Evolutionary conservation across 2,329 filamentous ascomycete species (phyloP), one percentile per base, ranked within the genome.

Genomic region (Aureobasidium leucospermi): DNA sequence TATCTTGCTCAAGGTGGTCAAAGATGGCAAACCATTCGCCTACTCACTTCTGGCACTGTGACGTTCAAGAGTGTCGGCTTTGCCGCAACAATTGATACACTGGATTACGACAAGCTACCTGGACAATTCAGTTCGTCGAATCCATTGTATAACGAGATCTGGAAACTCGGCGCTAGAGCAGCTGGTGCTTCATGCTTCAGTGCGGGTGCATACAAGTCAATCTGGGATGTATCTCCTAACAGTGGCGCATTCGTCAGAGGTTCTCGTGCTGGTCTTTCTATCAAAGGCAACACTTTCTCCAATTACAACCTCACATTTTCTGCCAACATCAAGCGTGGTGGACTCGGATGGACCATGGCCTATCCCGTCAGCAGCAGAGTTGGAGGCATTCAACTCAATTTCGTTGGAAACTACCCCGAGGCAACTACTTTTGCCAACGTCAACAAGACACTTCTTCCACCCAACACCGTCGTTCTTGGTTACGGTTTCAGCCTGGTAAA

Each of bases 1-100:
- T 72, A 67, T 19, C 70, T 77, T 39, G 59, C 76, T 0, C 75
- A 77, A 63, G 75, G 74, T 4, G 74, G 72, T 0, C 73, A 75
- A 62, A 64, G 71, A 62, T 78, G 74, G 74, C 68, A 76, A 60
- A 70, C 72, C 0, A 64, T 76, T 28, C 66, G 67, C 2, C 65
- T 77, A 0, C 63, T 77, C 16, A 73, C 70, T 0, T 67, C 73
- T 23, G 67, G 65, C 1, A 66, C 66, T 1, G 60, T 77, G 3
- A 67, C 64, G 0, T 67, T 78, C 52, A 7, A 41, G 2, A 63
- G 61, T 5, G 49, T 60, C 1, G 74, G 75, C 0, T 68, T 75
- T 11, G 65, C 64, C 46, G 59, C 67, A 0, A 73, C 69, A 1
- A 67, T 71, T 9, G 62, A 67, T 3, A 66, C 63, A 1, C 60